Conservation (phyloP, 1,284 basidiomycete genomes). For the Microbotryum silenes-acaulis region DNA sequence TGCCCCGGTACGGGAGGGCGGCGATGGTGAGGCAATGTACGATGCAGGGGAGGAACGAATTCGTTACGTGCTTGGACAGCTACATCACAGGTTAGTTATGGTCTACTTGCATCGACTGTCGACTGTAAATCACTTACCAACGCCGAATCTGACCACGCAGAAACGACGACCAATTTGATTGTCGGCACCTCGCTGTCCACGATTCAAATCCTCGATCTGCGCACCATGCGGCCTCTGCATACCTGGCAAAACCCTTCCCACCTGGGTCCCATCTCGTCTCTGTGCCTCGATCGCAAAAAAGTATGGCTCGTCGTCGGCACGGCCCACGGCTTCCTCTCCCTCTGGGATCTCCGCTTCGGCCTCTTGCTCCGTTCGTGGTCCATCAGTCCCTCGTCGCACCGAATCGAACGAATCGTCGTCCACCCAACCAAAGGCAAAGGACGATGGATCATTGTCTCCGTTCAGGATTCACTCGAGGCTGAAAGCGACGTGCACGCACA, state of each 20-base stretch:
- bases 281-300: slow-evolving; percentile 72
- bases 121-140: too few relatives aligned
- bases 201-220: slow-evolving; percentile 73
- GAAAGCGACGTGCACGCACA: slow-evolving; percentile 1
- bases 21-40: slow-evolving; percentile 40
- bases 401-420: slow-evolving; percentile 62
- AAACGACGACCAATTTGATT: slow-evolving; percentile 50
- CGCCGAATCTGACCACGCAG: slow-evolving; percentile 5
- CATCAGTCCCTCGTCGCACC: slow-evolving; percentile 44
- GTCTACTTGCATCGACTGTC: too few relatives aligned
- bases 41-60: slow-evolving; percentile 38
- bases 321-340: slow-evolving; percentile 65
- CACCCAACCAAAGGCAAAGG: slow-evolving; percentile 71
- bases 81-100: slow-evolving; percentile 35
- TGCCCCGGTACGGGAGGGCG: slow-evolving; percentile 42
- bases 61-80: slow-evolving; percentile 40
- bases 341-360: slow-evolving; percentile 94
- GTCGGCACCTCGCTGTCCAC: slow-evolving; percentile 74
- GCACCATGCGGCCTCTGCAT: slow-evolving; percentile 69
- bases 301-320: slow-evolving; percentile 87
- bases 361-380: slow-evolving; percentile 82
- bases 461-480: slow-evolving; percentile 48
- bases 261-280: slow-evolving; percentile 71
- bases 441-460: slow-evolving; percentile 72
- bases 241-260: slow-evolving; percentile 76